Percentiles rank a stretch among this genome's conserved stretches.
Evolutionary conservation across 345 rosid genomes (phyloP).

Genomic region (Linum usitatissimum): DNA sequence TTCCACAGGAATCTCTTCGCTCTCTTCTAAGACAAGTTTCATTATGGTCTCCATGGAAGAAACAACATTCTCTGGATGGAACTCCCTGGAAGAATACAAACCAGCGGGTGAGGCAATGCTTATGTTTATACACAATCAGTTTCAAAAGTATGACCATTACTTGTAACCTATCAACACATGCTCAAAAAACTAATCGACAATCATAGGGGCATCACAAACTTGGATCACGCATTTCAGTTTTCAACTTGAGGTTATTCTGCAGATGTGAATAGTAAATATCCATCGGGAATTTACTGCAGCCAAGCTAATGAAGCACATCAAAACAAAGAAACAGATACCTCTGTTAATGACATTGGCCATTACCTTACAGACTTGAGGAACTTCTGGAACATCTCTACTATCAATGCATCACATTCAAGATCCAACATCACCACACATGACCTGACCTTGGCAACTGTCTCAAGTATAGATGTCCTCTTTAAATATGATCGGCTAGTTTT

Average conservation of each 20-base stretch:
- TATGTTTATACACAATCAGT: background rate
- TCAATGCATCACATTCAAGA: slow-evolving; percentile 83
- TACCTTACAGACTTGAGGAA: slow-evolving; percentile 81
- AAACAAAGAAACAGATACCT: background rate
- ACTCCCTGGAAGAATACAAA: slow-evolving; percentile 40
- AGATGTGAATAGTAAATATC: too few relatives aligned
- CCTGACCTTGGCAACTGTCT: slow-evolving; percentile 92
- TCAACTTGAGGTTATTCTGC: too few relatives aligned
- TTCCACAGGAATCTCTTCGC: slow-evolving; percentile 75
- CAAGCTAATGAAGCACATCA: background rate
- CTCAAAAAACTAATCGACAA: background rate
- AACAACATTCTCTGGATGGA: slow-evolving; percentile 60
- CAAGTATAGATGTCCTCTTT: slow-evolving; percentile 77
- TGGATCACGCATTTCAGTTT: background rate
- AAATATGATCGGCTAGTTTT: slow-evolving; percentile 53
- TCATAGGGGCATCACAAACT: background rate
- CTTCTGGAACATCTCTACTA: slow-evolving; percentile 81
- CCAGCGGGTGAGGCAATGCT: background rate
- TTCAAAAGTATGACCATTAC: background rate
- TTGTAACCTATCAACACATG: background rate
- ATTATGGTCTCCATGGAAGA: slow-evolving; percentile 83
- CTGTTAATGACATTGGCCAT: slow-evolving; percentile 5
- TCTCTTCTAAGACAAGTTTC: slow-evolving; percentile 83
- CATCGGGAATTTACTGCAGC: background rate
- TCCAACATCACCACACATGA: slow-evolving; percentile 97